Evolutionary conservation across 345 rosid genomes (phyloP).

Genomic region (Moricandia arvensis): DNA sequence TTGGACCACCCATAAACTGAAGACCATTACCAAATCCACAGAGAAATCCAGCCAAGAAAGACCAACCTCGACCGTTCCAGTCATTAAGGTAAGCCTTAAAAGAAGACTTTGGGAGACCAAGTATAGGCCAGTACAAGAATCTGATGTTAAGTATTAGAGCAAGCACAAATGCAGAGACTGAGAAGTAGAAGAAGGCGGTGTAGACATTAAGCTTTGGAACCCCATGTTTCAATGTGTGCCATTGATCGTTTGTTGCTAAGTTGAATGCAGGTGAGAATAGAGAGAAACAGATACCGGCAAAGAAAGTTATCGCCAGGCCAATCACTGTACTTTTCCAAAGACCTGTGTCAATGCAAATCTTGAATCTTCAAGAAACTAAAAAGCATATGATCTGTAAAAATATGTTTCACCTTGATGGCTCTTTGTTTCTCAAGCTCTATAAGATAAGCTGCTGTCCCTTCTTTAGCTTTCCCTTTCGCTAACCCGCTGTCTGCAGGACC

Average conservation of each 20-base stretch:
- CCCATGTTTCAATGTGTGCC: conserved; percentile 66
- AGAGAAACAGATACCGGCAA: conserved; percentile 74
- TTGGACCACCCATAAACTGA: conserved; percentile 89
- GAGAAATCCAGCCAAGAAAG: conserved; percentile 70
- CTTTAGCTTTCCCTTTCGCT: conserved; percentile 41
- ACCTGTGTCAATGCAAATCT: conserved; percentile 48
- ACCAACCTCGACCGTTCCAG: conserved; percentile 84
- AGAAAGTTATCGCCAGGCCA: conserved; percentile 61
- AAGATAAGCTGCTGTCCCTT: conserved; percentile 62
- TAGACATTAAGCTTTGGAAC: conserved; percentile 68
- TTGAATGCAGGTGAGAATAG: conserved; percentile 90
- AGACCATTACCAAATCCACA: conserved; percentile 87
- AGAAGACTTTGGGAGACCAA: conserved; percentile 60
- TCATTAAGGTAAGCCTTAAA: conserved; percentile 63
- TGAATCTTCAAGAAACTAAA: neutral
- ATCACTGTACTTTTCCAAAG: conserved; percentile 63
- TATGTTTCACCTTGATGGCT: conserved; percentile 62
- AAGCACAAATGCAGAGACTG: conserved; percentile 54
- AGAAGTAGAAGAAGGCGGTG: conserved; percentile 81
- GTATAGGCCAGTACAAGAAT: conserved; percentile 64
- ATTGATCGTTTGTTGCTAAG: conserved; percentile 85
- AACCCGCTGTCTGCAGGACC: conserved; percentile 33
- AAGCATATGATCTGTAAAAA: neutral
- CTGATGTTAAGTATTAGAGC: conserved; percentile 57
- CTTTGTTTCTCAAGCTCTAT: conserved; percentile 69